Evolutionary conservation across 73 alveolate genomes (phyloP).

Genomic region (Blepharisma stoltei): DNA sequence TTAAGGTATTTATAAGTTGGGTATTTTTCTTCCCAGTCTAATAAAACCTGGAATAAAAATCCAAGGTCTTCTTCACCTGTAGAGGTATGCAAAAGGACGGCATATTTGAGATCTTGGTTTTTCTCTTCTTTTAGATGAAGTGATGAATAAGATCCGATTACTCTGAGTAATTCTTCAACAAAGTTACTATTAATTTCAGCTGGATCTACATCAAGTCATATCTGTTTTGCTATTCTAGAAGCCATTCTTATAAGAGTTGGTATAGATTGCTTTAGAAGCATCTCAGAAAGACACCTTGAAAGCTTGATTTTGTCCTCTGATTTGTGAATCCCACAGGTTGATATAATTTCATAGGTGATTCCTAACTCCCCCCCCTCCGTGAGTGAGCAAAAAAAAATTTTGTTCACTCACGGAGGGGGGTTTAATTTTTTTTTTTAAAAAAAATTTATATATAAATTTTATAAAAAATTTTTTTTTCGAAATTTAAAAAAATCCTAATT

Average conservation of each 20-base stretch:
- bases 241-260: slow-evolving; percentile 17
- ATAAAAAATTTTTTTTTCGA: too few species aligned
- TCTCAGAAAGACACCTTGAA: neutral
- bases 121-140: neutral
- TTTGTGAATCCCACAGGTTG: slow-evolving; percentile 6
- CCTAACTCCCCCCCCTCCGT: too few species aligned
- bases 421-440: too few species aligned
- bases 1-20: slow-evolving; percentile 31
- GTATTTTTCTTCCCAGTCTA: slow-evolving; percentile 53
- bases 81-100: slow-evolving; percentile 45
- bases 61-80: slow-evolving; percentile 53
- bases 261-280: neutral
- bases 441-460: too few species aligned
- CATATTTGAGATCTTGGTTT: slow-evolving; percentile 21
- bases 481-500: too few species aligned
- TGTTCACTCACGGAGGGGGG: too few species aligned
- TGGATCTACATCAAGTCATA: neutral
- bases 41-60: slow-evolving; percentile 48
- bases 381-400: too few species aligned
- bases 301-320: neutral
- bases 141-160: neutral
- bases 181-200: neutral
- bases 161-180: neutral
- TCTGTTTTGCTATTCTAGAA: neutral
- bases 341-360: neutral